Evolutionary conservation across 768 basidiomycete species (phyloP), one percentile per base, ranked within the genome.

Genomic region (Russula abietina): DNA sequence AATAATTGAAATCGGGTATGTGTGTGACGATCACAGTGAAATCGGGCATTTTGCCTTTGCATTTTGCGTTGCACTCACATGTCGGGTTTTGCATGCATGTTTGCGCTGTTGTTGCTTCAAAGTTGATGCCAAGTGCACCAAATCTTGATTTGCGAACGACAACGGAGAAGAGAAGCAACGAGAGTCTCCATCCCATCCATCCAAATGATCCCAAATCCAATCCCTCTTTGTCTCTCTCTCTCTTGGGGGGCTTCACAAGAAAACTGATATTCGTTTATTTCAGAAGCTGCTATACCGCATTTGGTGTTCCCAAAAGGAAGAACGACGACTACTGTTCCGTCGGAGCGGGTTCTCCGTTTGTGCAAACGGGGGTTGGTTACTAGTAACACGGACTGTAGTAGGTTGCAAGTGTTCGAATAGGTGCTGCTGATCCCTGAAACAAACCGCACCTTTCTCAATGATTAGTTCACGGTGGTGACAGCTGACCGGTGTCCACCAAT

Each of bases 31-130:
- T 66, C 65, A 55, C 60, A 49, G 52, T 36, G 55, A 54, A 64
- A 64, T 64, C 62, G 65, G 65, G 62, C 58, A 51, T 66, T 66
- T 66, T 54, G 48, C 54, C 51, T 66, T 66, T 54, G 28, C 28
- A 2, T 30, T 66, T 64, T 56, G 56, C 39, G 32, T 53, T 41
- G 52, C n/a, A n/a, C n/a, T n/a, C n/a, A n/a, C n/a, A n/a, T n/a
- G n/a, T n/a, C n/a, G n/a, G n/a, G n/a, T n/a, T n/a, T n/a, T n/a
- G n/a, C n/a, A n/a, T n/a, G n/a, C n/a, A n/a, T n/a, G n/a, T n/a
- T n/a, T n/a, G n/a, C n/a, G n/a, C n/a, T n/a, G n/a, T n/a, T n/a
- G n/a, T n/a, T n/a, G n/a, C n/a, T n/a, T n/a, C n/a, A n/a, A n/a
- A n/a, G n/a, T n/a, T n/a, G n/a, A n/a, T n/a, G n/a, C n/a, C n/a